Evolutionary conservation across 1,139 yeast species (phyloP), one percentile per base, ranked within the genome.

Genomic region (Saccharomyces pastorianus): DNA sequence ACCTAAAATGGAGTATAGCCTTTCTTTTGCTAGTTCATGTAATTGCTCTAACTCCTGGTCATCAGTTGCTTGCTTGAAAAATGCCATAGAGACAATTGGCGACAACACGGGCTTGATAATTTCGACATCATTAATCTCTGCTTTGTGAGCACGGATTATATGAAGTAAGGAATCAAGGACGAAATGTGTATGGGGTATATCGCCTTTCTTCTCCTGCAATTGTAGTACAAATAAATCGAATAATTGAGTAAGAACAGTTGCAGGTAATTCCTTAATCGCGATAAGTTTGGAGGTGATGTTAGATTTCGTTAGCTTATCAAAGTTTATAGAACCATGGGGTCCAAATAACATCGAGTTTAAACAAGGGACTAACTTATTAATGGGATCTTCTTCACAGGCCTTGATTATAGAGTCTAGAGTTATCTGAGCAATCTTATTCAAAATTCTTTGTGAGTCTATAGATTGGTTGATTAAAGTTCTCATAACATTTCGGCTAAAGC

Each of bases 401-500:
- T 72, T 72, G 2, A 76, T 70, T 17, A 88, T 73, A 6, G 68
- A 58, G 11, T 72, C 67, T 8, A 86, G 70, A 0, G 80, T 76
- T 56, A 73, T 76, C 53, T 77, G 77, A 0, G 96, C 84, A 34
- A 86, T 76, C 59, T 83, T 85, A 70, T 88, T 78, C 54, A 91
- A 75, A 59, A 83, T 70, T 55, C 96, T 76, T 56, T 82, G 84
- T 9, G 77, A 65, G 56, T 87, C 85, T 0, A 88, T 75, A 2
- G 88, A 74, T 66, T 91, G 98, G 67, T 89, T 88, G 57, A 88
- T 83, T 51, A 91, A 71, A 20, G 88, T 80, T 64, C 96, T 78
- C 73, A 87, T 69, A 38, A 91, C 75, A 68, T 91, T 89, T 26
- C 82, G 82, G 2, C 90, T 80, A 65, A 91, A 80, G 1, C 89